Evolutionary conservation across 441 rosid genomes (phyloP).

Genomic region (Corymbia calophylla): DNA sequence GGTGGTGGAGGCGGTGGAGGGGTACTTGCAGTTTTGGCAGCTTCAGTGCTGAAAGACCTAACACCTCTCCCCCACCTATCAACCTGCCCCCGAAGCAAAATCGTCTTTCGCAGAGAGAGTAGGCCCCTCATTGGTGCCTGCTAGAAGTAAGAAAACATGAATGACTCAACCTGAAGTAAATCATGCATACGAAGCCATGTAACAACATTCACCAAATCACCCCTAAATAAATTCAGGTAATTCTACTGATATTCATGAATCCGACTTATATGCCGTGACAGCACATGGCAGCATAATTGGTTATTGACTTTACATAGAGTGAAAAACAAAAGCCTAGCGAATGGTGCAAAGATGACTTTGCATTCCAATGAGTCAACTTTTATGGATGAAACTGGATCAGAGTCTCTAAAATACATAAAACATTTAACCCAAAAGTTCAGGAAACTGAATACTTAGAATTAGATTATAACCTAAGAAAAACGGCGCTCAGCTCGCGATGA

Average conservation of each 20-base stretch:
- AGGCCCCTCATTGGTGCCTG: slow-evolving; percentile 81
- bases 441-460: not conserved
- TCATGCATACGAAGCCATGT: not conserved
- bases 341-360: not conserved
- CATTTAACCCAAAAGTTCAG: not conserved
- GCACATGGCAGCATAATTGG: not conserved
- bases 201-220: not conserved
- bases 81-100: slow-evolving; percentile 30
- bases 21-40: slow-evolving; percentile 47
- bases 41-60: slow-evolving; percentile 74
- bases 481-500: not conserved
- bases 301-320: not conserved
- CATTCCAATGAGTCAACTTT: not conserved
- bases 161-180: not conserved
- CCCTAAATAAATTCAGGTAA: not conserved
- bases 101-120: slow-evolving; percentile 56
- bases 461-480: not conserved
- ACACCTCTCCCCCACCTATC: slow-evolving; percentile 40
- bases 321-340: not conserved
- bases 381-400: not conserved
- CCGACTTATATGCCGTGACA: not conserved
- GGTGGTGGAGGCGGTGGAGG: slow-evolving; percentile 69
- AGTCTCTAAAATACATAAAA: not conserved
- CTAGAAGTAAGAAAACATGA: not conserved
- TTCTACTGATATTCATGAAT: not conserved